Evolutionary conservation across 176 grass and related monocot species (phyloP).

Genomic region (Avena atlantica): DNA sequence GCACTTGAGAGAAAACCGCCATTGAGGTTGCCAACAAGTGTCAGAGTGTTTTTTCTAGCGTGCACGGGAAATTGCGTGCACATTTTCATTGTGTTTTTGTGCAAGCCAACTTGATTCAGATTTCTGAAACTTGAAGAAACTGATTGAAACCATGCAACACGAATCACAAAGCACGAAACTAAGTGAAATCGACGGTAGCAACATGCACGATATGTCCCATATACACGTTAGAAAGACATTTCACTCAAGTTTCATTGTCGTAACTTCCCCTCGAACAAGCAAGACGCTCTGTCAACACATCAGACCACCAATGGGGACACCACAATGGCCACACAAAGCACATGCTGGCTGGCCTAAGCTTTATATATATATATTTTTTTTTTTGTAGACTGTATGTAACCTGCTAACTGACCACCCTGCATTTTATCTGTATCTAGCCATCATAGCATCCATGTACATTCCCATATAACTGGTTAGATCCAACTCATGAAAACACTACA

Average conservation of each 20-base stretch:
- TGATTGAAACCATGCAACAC: no score
- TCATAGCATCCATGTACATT: slow-evolving; percentile 40
- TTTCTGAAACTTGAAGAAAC: no score
- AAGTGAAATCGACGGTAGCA: no score
- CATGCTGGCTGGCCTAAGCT: background rate
- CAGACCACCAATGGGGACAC: background rate
- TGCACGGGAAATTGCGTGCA: no score
- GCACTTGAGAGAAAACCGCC: no score
- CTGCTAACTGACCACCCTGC: background rate
- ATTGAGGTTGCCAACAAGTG: no score
- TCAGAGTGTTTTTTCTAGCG: no score
- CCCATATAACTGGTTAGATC: background rate
- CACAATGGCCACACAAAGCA: background rate
- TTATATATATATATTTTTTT: no score
- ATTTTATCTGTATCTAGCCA: slow-evolving; percentile 11
- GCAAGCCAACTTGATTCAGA: no score
- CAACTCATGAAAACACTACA: background rate
- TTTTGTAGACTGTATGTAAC: background rate
- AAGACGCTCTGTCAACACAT: background rate
- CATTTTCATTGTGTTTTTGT: no score
- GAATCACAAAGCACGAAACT: no score
- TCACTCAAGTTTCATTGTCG: background rate
- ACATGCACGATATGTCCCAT: background rate
- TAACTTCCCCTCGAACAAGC: background rate
- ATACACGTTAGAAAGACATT: background rate